Percentiles rank a stretch among this genome's conserved stretches.
phyloP scores from a whole-genome alignment of 768 basidiomycete genomes.

The Lactarius vividus region DNA sequence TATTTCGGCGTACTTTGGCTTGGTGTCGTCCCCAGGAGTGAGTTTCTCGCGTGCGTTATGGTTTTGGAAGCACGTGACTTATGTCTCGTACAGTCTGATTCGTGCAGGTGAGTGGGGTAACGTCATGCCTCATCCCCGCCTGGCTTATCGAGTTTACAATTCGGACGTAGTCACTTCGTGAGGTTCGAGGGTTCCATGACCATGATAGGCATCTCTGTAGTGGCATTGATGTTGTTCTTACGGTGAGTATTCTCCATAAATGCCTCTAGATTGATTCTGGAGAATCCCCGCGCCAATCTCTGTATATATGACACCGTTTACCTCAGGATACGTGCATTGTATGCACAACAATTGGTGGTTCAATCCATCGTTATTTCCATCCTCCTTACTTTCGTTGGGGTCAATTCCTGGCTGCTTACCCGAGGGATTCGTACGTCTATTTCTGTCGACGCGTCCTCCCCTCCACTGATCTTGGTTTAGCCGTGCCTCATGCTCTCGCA shows the following conservation, averaged over 20 bases:
- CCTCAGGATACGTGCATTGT: slow-evolving; percentile 35
- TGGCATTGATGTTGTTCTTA: slow-evolving; percentile 58
- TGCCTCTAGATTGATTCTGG: background rate
- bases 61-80: background rate
- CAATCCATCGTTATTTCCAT: slow-evolving; percentile 34
- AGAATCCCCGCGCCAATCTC: no score
- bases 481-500: slow-evolving; percentile 10
- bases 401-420: slow-evolving; percentile 56
- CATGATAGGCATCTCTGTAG: slow-evolving; percentile 49
- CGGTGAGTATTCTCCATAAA: slow-evolving; percentile 36
- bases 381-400: slow-evolving; percentile 41
- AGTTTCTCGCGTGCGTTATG: background rate
- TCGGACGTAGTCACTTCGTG: slow-evolving; percentile 33
- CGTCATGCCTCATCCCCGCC: background rate
- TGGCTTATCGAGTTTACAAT: background rate
- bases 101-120: background rate
- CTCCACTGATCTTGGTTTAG: background rate
- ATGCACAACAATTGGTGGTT: slow-evolving; percentile 30
- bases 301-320: background rate
- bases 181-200: slow-evolving; percentile 44
- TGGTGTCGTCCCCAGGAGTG: slow-evolving; percentile 26
- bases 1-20: slow-evolving; percentile 35
- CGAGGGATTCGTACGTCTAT: slow-evolving; percentile 45
- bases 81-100: background rate
- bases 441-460: background rate